These are phyloP conservation scores for Penicillium occitanis DNA, from an alignment of 2,329 filamentous ascomycete species.

Conservation along the genomic window DNA sequence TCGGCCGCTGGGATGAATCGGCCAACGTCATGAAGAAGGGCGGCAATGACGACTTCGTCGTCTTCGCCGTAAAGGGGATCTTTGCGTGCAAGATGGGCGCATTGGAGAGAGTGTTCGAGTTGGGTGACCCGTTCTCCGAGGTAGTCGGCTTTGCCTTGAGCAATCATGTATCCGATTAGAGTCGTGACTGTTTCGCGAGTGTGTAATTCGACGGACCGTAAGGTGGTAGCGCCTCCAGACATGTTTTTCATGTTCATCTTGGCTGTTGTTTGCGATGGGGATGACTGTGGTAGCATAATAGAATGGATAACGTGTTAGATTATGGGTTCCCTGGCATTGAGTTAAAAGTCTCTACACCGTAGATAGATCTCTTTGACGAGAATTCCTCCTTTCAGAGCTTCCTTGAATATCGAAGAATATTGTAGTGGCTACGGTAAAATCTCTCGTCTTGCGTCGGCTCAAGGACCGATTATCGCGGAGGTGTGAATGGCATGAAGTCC, in stretches of 20 bases:
- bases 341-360: neutral
- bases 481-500: neutral
- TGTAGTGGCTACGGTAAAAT: neutral
- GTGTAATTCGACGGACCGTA: constrained; percentile 23
- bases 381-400: neutral
- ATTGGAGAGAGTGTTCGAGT: constrained; percentile 34
- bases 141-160: constrained; percentile 33
- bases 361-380: neutral
- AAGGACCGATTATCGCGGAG: neutral
- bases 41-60: constrained; percentile 31
- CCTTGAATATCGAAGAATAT: neutral
- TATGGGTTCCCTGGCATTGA: neutral
- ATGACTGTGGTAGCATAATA: neutral
- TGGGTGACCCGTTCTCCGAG: constrained; percentile 33
- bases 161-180: constrained; percentile 30
- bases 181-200: constrained; percentile 25
- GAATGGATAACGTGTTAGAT: neutral
- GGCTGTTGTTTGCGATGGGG: neutral
- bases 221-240: constrained; percentile 8
- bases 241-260: constrained; percentile 19
- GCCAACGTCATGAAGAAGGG: constrained; percentile 34
- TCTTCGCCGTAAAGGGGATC: constrained; percentile 26
- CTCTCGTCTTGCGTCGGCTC: neutral
- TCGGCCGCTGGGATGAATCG: constrained; percentile 33
- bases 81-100: constrained; percentile 28